Conservation (phyloP, 202 grass and related monocot species). For the Schoenoplectus triqueter region DNA sequence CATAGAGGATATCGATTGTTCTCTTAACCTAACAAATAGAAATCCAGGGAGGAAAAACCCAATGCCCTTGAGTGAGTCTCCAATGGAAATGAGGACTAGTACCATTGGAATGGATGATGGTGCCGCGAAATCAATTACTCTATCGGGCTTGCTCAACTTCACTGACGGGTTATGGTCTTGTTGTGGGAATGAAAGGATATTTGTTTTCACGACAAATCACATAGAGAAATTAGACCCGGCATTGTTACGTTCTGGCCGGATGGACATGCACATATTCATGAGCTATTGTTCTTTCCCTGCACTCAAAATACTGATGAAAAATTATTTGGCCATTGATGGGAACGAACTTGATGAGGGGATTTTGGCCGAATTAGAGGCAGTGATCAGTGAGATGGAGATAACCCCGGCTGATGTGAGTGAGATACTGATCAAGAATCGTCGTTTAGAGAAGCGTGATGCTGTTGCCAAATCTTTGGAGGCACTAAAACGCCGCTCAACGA, state of each 20-base stretch:
- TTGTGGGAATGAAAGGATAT: conserved; percentile 92
- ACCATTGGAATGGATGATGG: background rate
- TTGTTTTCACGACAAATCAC: conserved; percentile 97
- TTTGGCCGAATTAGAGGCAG: conserved; percentile 41
- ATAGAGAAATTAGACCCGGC: conserved; percentile 87
- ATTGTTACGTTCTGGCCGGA: conserved; percentile 82
- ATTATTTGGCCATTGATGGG: conserved; percentile 60
- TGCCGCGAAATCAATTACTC: conserved; percentile 57
- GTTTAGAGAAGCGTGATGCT: conserved; percentile 48
- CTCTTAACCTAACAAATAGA: conserved; percentile 82
- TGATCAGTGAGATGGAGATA: conserved; percentile 66
- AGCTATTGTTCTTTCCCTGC: conserved; percentile 76
- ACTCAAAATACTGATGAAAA: conserved; percentile 76
- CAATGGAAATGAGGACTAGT: background rate
- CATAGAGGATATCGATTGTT: conserved; percentile 97
- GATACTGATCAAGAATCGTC: conserved; percentile 85
- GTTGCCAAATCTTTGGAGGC: conserved; percentile 46
- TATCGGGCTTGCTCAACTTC: conserved; percentile 88
- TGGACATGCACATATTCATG: conserved; percentile 98
- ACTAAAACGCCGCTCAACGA: conserved; percentile 50
- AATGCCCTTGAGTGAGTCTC: conserved; percentile 22
- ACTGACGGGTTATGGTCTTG: conserved; percentile 95
- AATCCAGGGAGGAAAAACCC: conserved; percentile 18
- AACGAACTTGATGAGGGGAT: conserved; percentile 19
- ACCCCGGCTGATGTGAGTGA: conserved; percentile 94